Base-by-base conservation (phyloP, 306 rosid genomes). In the Cucurbita pepo region DNA sequence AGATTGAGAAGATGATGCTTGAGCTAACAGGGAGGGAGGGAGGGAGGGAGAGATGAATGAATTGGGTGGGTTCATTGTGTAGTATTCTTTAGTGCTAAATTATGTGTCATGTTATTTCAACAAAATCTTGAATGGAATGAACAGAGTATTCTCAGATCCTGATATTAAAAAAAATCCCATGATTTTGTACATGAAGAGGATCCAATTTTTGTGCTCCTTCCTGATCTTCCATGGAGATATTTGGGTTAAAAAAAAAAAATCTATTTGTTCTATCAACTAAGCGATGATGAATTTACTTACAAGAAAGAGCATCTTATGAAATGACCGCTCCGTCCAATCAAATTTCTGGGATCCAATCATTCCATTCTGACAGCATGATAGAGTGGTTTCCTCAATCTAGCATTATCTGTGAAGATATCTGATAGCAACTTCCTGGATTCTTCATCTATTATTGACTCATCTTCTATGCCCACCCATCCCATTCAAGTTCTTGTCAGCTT, bases 1-100 rank as follows among this genome's bases (percentile, higher is more conserved):
- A 73, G 22, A 22, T 43, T 73, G 56, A 44, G 77, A 45, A 58
- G 67, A 73, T 73, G 77, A 73, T 73, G 77, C 77, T 73, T 58
- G 57, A 59, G 77, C 77, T 34, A 60, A 34, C 64, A 45, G 25
- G 30, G 12, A 5, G 50, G 18, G 60, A 71, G 50, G 16, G 67
- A 63, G 8, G 5, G 16, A 63, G 51, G 16, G 69, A 37, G 25
- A 18, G 71, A 30, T 30, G 34, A 30, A 30, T 30, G 34, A 30
- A 30, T 30, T 30, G 34, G 41, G 30, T 50, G 58, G 59, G 74
- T 50, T 30, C 58, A 69, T 30, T 50, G 59, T 69, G 30, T 38
- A 14, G 51, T 51, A 50, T 48, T 10, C 37, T 51, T 69, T 69
- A 69, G 22, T 69, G 73, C 43, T 69, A 48, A 69, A 48, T 50